Base-by-base conservation (phyloP, 257 asterid genomes). In the Eustoma russellianum region DNA sequence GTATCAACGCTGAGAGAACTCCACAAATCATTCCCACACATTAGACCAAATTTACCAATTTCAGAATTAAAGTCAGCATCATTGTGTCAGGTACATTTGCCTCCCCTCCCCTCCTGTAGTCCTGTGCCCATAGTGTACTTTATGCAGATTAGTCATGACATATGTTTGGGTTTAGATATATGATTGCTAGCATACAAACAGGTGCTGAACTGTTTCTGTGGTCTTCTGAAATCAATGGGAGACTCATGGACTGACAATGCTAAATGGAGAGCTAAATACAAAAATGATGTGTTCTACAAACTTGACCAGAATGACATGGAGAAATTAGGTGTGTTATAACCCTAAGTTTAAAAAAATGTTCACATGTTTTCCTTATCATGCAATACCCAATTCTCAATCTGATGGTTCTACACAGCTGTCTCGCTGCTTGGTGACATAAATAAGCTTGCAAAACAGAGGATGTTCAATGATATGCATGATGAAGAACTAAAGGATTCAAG, bases 181-280 rank as follows among this genome's bases (percentile, higher is more conserved):
- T 11, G 30, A 33, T 53, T 9, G 13, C 34, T 12, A 1, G 14
- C n/a, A 15, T 40, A 17, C 49, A 15, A 17, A 52, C 86, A 91
- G 98, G 74, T 77, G 63, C 78, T 87, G 33, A 72, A 62, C 18
- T 54, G 69, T 53, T 74, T 91, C 33, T 91, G 93, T 57, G 71
- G 71, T 64, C 65, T 80, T 64, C 59, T 91, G 49, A 73, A 75
- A 77, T 75, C 82, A 54, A 74, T 91, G 16, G 96, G 95, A 55
- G 85, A 82, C 59, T 61, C 67, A 6, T 91, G 98, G 98, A 82
- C 92, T 43, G 55, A 63, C 46, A 68, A 73, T 9, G 92, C 70
- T 59, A 69, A 72, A 41, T 82, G 98, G 98, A 79, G 82, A 90
- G 65, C 64, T 19, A 75, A 61, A 54, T 79, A 80, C 68, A 77